phyloP scores from a whole-genome alignment of 176 grass and related monocot species.

The Oryza longistaminata region DNA sequence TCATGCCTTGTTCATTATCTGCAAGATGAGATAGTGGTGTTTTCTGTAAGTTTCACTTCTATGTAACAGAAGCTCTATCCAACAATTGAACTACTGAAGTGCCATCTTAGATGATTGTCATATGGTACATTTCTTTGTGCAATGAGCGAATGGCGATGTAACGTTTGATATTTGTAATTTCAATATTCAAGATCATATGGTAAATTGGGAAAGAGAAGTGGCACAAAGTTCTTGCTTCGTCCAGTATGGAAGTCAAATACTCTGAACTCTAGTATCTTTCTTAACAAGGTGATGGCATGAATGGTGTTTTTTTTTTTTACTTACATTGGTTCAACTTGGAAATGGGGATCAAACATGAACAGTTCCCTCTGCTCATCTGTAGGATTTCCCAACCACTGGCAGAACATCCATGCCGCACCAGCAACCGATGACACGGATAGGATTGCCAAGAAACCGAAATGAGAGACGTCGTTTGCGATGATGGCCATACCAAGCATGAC shows the following conservation, averaged over 20 bases:
- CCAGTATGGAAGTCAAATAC: background rate
- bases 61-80: background rate
- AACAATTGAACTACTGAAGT: background rate
- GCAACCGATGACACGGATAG: slow-evolving; percentile 77
- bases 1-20: slow-evolving; percentile 35
- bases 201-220: background rate
- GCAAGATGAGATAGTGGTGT: slow-evolving; percentile 15
- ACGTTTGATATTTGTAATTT: background rate
- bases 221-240: background rate
- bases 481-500: slow-evolving; percentile 93
- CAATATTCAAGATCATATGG: background rate
- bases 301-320: background rate
- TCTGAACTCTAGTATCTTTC: background rate
- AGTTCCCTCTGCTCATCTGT: slow-evolving; percentile 85
- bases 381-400: slow-evolving; percentile 79
- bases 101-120: background rate
- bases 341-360: slow-evolving; percentile 70
- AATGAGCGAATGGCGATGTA: background rate
- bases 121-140: background rate
- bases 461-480: slow-evolving; percentile 80
- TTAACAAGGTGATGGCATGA: slow-evolving; percentile 3
- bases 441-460: slow-evolving; percentile 92
- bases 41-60: background rate
- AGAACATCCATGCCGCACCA: slow-evolving; percentile 82
- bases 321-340: slow-evolving; percentile 49